Evolutionary conservation across 2,329 filamentous ascomycete genomes (phyloP), one percentile per base, ranked within the genome.

Genomic region (Verticillium longisporum): DNA sequence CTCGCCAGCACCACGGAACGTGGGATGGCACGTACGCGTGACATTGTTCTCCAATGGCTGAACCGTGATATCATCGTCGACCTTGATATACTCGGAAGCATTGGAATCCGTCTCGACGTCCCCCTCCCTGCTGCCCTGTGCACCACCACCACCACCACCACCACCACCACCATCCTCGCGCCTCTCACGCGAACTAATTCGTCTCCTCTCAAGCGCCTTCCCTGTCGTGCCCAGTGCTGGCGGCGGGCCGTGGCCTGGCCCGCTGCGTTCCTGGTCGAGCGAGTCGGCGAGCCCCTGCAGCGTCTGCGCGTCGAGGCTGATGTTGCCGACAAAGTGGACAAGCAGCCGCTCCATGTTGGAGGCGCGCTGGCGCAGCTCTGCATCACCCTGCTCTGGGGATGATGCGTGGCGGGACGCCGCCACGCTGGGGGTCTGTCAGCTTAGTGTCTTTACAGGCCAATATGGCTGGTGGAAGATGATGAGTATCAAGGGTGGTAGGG

Each of bases 261-360:
- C 45, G 2, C n/a, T 26, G 4, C 64, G 32, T 59, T 66, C 68
- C 60, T 71, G 73, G 61, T 78, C 74, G 6, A 81, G 66, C 13
- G 79, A 73, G 31, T 79, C 75, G 5, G 75, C 76, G 34, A 79
- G 70, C 37, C 72, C 72, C 37, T 75, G 75, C 41, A 82, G 69
- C 5, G 73, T 76, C 32, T 73, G 70, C 2, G 77, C 69, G 63
- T 78, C 76, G 26, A 79, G 72, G 31, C 71, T 72, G 62, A 77
- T 71, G 55, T 78, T 74, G n/a, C 78, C 78, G 45, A 76, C 70
- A 65, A 78, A 80, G 60, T 82, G 76, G 7, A 73, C 71, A n/a
- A 82, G 69, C 45, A 82, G 73, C 36, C 74, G 75, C 67, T 82
- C 80, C 79, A 82, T 74, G 53, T 72, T 65, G 4, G 60, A 57